Percentiles rank a stretch among this genome's conserved stretches.
Evolutionary conservation across 78 protist genomes (phyloP).

Genomic region (Dictyostelium intermedium): DNA sequence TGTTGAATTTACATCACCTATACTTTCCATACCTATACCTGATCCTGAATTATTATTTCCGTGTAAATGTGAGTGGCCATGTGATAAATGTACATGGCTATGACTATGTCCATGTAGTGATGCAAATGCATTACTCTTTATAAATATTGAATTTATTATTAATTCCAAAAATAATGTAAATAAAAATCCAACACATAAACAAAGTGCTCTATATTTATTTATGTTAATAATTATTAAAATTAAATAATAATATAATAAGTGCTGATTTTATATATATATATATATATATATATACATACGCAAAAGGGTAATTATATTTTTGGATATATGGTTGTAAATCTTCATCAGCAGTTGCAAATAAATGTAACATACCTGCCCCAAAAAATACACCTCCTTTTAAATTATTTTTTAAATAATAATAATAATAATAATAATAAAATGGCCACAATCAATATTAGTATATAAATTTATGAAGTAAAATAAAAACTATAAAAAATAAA

Average conservation of each 20-base stretch:
- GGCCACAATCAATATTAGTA: too few relatives aligned
- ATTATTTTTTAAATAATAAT: too few relatives aligned
- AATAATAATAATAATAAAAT: too few relatives aligned
- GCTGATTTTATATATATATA: too few relatives aligned
- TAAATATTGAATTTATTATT: background rate
- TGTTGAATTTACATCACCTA: background rate
- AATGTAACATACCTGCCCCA: constrained; percentile 64
- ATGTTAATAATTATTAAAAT: background rate
- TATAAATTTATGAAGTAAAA: too few relatives aligned
- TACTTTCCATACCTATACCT: background rate
- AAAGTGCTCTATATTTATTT: background rate
- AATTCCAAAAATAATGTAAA: constrained; percentile 51
- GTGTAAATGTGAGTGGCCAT: background rate
- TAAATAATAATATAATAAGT: too few relatives aligned
- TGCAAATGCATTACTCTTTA: background rate
- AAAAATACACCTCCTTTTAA: constrained; percentile 50
- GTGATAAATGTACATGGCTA: background rate
- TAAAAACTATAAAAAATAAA: too few relatives aligned
- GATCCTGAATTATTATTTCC: background rate
- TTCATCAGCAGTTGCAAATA: constrained; percentile 17
- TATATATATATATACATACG: constrained; percentile 70
- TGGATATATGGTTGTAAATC: background rate
- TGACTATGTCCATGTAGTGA: background rate
- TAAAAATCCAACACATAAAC: constrained; percentile 72
- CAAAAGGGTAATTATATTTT: constrained; percentile 45